These are phyloP conservation scores for Apiospora arundinis DNA, from an alignment of 2,329 filamentous ascomycete genomes.

Conservation along the genomic window DNA sequence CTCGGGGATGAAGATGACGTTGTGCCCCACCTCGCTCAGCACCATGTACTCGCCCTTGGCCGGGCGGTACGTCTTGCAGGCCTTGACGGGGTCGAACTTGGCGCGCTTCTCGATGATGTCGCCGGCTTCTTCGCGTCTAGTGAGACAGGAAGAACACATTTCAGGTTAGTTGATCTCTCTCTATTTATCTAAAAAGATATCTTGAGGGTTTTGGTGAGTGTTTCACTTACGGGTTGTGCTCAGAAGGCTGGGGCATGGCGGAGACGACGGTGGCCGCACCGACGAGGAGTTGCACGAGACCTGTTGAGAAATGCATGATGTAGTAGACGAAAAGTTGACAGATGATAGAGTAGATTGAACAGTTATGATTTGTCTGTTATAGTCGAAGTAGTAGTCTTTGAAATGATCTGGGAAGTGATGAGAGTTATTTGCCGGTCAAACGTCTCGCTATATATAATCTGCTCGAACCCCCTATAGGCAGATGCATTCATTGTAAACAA, in stretches of 20 bases:
- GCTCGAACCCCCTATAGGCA: too few relatives aligned
- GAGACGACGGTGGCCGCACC: not conserved
- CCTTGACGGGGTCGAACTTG: not conserved
- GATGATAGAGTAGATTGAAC: not conserved
- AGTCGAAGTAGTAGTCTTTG: too few relatives aligned
- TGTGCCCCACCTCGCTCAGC: not conserved
- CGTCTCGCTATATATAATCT: too few relatives aligned
- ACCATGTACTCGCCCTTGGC: not conserved
- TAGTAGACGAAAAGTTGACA: not conserved
- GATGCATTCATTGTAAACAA: too few relatives aligned
- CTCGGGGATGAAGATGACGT: not conserved
- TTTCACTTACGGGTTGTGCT: not conserved
- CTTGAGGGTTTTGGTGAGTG: too few relatives aligned
- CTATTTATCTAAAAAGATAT: not conserved
- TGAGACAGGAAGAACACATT: not conserved
- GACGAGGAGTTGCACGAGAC: not conserved
- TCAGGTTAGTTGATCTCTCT: not conserved
- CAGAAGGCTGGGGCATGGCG: not conserved
- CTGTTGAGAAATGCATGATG: not conserved
- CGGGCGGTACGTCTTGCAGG: not conserved
- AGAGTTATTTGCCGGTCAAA: too few relatives aligned
- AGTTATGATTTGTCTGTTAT: too few relatives aligned
- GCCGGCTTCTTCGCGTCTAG: not conserved
- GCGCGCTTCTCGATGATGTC: not conserved
- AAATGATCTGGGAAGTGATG: too few relatives aligned